Conservation (phyloP, 1,284 basidiomycete genomes). For the Ceratobasidium sp. region DNA sequence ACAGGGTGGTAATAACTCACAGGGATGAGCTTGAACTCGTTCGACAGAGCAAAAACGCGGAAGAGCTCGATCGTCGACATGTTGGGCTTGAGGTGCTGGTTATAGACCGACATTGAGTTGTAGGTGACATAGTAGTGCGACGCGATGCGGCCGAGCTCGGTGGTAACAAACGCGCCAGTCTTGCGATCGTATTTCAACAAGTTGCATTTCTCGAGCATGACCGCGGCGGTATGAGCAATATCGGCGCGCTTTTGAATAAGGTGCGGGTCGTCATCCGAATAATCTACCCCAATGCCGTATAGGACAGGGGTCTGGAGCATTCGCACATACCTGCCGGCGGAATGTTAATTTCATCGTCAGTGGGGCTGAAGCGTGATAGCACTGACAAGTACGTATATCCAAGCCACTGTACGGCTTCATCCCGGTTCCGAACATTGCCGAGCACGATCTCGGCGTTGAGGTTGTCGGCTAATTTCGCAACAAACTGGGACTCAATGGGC, state of each 20-base stretch:
- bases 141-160: slow-evolving; percentile 93
- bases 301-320: slow-evolving; percentile 92
- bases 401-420: slow-evolving; percentile 98
- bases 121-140: slow-evolving; percentile 98
- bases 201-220: slow-evolving; percentile 92
- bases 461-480: slow-evolving; percentile 92
- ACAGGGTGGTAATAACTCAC: slow-evolving; percentile 58
- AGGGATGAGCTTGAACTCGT: slow-evolving; percentile 96
- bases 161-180: slow-evolving; percentile 88
- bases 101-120: slow-evolving; percentile 96
- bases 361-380: neutral
- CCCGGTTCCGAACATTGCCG: slow-evolving; percentile 93
- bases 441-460: slow-evolving; percentile 98
- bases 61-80: slow-evolving; percentile 93
- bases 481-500: slow-evolving; percentile 97
- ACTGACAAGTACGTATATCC: slow-evolving; percentile 93
- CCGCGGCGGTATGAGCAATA: slow-evolving; percentile 93
- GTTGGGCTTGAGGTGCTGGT: slow-evolving; percentile 89
- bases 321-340: slow-evolving; percentile 80
- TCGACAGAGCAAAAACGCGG: slow-evolving; percentile 94
- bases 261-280: slow-evolving; percentile 84
- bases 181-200: slow-evolving; percentile 94
- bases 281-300: slow-evolving; percentile 92
- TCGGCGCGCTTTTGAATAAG: slow-evolving; percentile 95
- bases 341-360: slow-evolving; percentile 15